Conservation (phyloP, 1,139 yeast genomes). For the Magnusiomyces ingens region DNA sequence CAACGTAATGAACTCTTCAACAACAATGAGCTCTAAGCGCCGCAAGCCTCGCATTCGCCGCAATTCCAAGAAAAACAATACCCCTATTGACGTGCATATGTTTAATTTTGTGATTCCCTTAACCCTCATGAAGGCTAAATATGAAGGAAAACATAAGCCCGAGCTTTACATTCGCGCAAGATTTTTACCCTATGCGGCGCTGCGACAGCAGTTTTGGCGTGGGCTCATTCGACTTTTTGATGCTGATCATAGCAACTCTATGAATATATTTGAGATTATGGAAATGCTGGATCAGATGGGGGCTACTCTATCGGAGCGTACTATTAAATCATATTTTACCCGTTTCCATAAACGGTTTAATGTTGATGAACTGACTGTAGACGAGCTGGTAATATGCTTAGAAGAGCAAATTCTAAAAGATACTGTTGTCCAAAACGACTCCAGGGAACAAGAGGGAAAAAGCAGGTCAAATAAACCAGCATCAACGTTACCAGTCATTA, state of each 20-base stretch:
- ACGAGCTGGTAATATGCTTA: constrained; percentile 55
- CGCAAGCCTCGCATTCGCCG: background rate
- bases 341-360: constrained; percentile 40
- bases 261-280: constrained; percentile 51
- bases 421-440: constrained; percentile 14
- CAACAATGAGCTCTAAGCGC: background rate
- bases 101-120: constrained; percentile 34
- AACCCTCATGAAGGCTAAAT: constrained; percentile 29
- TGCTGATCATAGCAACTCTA: constrained; percentile 37
- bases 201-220: constrained; percentile 68
- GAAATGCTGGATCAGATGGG: constrained; percentile 60
- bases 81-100: constrained; percentile 15
- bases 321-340: constrained; percentile 43
- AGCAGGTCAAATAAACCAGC: background rate
- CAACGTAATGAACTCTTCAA: background rate
- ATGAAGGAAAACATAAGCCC: constrained; percentile 44
- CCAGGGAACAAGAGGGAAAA: constrained; percentile 14
- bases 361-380: constrained; percentile 49
- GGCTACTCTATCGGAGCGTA: constrained; percentile 45
- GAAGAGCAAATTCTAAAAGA: constrained; percentile 34
- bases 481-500: background rate
- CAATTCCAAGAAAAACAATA: background rate
- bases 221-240: constrained; percentile 53
- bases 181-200: constrained; percentile 58
- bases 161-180: constrained; percentile 53